These are phyloP conservation scores for Asterella californica DNA, from an alignment of 225 moss, liverwort and hornwort genomes.

Conservation along the genomic window DNA sequence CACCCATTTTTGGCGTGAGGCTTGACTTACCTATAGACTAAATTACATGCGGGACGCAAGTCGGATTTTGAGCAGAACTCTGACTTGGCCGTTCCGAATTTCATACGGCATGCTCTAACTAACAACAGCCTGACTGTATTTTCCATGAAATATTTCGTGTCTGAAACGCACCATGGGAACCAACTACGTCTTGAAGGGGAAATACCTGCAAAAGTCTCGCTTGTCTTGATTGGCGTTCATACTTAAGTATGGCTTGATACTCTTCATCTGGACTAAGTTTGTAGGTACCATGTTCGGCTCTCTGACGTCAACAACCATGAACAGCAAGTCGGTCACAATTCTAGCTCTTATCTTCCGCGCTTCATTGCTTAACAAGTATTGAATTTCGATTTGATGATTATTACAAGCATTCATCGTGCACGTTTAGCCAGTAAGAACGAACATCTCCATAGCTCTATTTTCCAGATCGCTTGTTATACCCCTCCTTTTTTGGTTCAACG, in stretches of 20 bases:
- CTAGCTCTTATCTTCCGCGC: neutral
- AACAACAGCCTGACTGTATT: neutral
- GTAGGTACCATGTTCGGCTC: constrained; percentile 45
- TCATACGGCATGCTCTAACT: neutral
- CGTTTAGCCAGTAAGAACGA: too few species aligned
- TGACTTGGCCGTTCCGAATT: neutral
- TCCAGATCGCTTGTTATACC: too few species aligned
- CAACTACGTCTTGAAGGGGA: neutral
- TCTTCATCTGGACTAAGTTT: constrained; percentile 57
- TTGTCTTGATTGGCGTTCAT: constrained; percentile 58
- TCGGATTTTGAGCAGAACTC: neutral
- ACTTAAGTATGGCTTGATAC: constrained; percentile 51
- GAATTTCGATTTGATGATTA: neutral
- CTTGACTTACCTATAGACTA: neutral
- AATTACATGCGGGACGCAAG: neutral
- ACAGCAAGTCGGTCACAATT: neutral
- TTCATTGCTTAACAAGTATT: neutral
- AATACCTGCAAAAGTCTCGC: constrained; percentile 85
- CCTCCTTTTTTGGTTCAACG: too few species aligned
- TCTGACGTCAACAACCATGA: neutral
- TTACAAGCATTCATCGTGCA: too few species aligned
- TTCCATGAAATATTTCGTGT: neutral
- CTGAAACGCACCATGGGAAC: neutral
- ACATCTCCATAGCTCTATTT: too few species aligned
- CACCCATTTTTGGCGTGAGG: neutral